These are phyloP conservation scores for Trichoderma orchidacearum DNA, from an alignment of 495 filamentous ascomycete species.

Conservation along the genomic window DNA sequence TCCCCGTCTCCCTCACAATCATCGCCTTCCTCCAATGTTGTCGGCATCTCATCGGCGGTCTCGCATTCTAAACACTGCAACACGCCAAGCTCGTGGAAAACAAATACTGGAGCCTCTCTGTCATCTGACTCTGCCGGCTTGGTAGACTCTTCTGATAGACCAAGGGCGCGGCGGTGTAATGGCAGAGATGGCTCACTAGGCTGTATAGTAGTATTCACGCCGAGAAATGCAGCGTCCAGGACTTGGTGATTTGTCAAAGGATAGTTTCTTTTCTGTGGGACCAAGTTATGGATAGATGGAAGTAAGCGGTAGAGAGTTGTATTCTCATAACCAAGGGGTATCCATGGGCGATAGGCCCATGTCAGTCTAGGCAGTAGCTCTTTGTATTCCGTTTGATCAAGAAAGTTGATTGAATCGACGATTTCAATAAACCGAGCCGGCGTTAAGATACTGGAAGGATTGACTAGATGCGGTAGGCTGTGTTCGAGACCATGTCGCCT, in stretches of 20 bases:
- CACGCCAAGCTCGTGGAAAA: background rate
- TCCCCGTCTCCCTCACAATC: background rate
- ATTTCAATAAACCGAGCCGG: background rate
- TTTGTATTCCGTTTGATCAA: background rate
- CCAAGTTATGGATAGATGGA: background rate
- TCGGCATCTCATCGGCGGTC: background rate
- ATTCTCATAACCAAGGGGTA: background rate
- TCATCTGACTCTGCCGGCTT: background rate
- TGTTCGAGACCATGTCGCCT: background rate
- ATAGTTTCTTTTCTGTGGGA: background rate
- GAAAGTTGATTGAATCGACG: background rate
- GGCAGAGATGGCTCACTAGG: background rate
- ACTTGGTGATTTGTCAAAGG: background rate
- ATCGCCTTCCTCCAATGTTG: background rate
- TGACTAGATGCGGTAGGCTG: background rate
- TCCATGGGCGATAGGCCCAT: background rate
- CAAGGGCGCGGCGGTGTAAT: background rate
- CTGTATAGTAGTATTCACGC: background rate
- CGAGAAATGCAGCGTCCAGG: background rate
- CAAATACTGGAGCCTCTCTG: background rate
- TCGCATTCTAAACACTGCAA: background rate
- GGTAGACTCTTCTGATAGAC: background rate
- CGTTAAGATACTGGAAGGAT: background rate
- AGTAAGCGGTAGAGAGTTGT: background rate
- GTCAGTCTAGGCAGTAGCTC: background rate